These are phyloP conservation scores for Verticillium tricorpus DNA, from an alignment of 2,329 filamentous ascomycete species.

Conservation along the genomic window DNA sequence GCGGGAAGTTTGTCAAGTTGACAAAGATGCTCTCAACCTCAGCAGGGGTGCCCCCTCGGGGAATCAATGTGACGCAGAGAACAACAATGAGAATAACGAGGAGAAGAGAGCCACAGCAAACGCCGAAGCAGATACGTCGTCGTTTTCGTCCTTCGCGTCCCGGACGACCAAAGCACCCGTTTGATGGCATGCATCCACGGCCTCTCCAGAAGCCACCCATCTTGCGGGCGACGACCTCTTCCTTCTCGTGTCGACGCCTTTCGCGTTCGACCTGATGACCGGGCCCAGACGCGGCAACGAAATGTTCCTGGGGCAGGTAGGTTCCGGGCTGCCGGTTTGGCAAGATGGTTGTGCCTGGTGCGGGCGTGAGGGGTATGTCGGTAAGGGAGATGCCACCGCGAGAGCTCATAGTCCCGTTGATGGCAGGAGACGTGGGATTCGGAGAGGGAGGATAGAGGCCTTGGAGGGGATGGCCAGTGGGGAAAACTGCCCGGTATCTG, in stretches of 20 bases:
- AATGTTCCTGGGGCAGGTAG: constrained; percentile 40
- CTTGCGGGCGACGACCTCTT: constrained; percentile 55
- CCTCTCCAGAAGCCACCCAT: constrained; percentile 61
- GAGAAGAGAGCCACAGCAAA: constrained; percentile 45
- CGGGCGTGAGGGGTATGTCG: constrained; percentile 51
- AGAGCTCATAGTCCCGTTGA: constrained; percentile 58
- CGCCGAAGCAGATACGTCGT: constrained; percentile 53
- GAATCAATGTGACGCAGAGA: constrained; percentile 53
- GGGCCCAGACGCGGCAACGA: constrained; percentile 31
- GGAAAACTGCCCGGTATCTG: constrained; percentile 54
- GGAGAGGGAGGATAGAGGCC: constrained; percentile 52
- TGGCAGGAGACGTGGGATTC: constrained; percentile 56
- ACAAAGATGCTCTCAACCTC: constrained; percentile 58
- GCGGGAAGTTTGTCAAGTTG: constrained; percentile 80
- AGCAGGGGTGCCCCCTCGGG: constrained; percentile 19
- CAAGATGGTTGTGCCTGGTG: constrained; percentile 16
- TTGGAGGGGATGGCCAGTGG: constrained; percentile 45
- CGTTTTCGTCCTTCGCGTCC: constrained; percentile 61
- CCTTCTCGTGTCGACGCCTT: constrained; percentile 57
- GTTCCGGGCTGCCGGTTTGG: constrained; percentile 41
- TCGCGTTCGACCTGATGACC: constrained; percentile 44
- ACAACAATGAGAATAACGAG: constrained; percentile 54
- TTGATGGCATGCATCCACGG: constrained; percentile 56
- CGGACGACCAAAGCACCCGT: constrained; percentile 60
- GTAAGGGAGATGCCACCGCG: constrained; percentile 57